Conservation (phyloP, 345 rosid genomes). For the Stellera chamaejasme region DNA sequence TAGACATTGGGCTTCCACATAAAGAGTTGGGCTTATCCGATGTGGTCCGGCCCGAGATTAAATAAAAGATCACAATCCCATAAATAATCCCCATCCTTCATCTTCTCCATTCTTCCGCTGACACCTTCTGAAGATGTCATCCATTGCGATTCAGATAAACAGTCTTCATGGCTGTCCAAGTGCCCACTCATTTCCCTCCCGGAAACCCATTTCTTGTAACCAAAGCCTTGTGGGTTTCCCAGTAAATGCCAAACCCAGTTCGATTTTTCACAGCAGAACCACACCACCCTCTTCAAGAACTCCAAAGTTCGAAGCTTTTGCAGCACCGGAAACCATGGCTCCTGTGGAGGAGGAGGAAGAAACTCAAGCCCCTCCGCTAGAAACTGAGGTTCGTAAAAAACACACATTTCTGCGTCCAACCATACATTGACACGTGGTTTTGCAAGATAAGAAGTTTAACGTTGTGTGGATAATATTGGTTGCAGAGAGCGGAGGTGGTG, state of each 20-base stretch:
- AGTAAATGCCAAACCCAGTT: constrained; percentile 3
- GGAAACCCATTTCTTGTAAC: constrained; percentile 11
- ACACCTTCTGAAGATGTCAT: constrained; percentile 23
- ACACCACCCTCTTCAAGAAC: constrained; percentile 26
- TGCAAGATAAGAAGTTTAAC: too few species aligned
- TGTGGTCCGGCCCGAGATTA: too few species aligned
- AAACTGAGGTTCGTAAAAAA: constrained; percentile 17
- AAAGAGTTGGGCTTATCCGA: not conserved
- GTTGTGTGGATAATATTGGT: not conserved
- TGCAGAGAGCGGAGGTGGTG: constrained; percentile 26
- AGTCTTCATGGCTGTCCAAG: constrained; percentile 16
- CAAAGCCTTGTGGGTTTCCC: constrained; percentile 7
- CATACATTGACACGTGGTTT: too few species aligned
- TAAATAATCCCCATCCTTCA: constrained; percentile 32
- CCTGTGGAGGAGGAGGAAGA: constrained; percentile 23
- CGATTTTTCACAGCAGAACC: constrained; percentile 8
- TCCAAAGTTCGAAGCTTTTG: constrained; percentile 24
- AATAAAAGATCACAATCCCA: constrained; percentile 8
- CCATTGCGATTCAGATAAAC: constrained; percentile 34
- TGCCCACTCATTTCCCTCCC: constrained; percentile 14
- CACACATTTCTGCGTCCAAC: too few species aligned
- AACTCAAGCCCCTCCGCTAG: constrained; percentile 16
- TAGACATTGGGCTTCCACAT: too few species aligned
- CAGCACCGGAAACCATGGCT: constrained; percentile 40
- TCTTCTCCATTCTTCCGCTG: constrained; percentile 5